phyloP scores from a whole-genome alignment of 108 stramenopile species.

The Schizochytrium sp. region DNA sequence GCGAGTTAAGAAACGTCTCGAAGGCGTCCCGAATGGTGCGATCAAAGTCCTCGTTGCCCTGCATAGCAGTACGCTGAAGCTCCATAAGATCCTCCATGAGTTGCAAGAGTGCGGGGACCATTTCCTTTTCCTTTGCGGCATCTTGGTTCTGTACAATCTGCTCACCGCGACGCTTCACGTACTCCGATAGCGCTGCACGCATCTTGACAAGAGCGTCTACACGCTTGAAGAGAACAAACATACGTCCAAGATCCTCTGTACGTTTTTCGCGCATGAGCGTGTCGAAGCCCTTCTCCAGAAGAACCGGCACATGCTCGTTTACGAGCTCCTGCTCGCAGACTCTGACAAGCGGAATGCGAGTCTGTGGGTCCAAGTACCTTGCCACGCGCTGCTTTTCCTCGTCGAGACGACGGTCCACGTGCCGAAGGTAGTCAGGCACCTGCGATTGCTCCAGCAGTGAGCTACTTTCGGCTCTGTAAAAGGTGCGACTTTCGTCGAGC shows the following conservation, averaged over 20 bases:
- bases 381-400: conserved; percentile 65
- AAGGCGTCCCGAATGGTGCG: conserved; percentile 83
- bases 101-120: conserved; percentile 78
- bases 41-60: conserved; percentile 79
- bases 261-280: conserved; percentile 68
- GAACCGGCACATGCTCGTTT: conserved; percentile 65
- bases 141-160: conserved; percentile 59
- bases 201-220: conserved; percentile 64
- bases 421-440: conserved; percentile 72
- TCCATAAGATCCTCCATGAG: conserved; percentile 78
- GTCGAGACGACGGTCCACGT: conserved; percentile 66
- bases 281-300: conserved; percentile 70
- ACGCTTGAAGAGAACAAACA: conserved; percentile 60
- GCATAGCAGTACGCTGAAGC: conserved; percentile 77
- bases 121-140: conserved; percentile 72
- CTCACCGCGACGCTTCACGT: conserved; percentile 23
- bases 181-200: background rate
- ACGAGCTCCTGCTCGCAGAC: conserved; percentile 68
- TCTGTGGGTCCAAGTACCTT: conserved; percentile 69
- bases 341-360: conserved; percentile 68
- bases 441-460: conserved; percentile 65
- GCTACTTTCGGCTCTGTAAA: conserved; percentile 69
- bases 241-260: conserved; percentile 67
- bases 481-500: conserved; percentile 68
- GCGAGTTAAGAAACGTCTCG: conserved; percentile 84